Conservation (phyloP, 345 rosid species). For the Sisymbrium altissimum region DNA sequence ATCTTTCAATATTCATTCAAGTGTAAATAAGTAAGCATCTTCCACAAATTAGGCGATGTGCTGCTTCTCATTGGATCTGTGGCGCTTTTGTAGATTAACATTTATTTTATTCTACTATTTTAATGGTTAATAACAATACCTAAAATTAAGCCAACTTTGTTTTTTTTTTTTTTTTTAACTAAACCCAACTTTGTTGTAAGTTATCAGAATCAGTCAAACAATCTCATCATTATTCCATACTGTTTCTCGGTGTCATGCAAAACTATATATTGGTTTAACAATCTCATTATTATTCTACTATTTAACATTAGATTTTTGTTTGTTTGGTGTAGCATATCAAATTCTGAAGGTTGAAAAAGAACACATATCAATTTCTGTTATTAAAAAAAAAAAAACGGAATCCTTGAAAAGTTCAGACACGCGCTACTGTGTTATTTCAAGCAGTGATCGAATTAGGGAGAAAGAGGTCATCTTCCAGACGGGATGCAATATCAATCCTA, state of each 20-base stretch:
- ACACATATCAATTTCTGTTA: not conserved
- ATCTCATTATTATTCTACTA: not conserved
- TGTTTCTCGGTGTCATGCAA: too few species aligned
- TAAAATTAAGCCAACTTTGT: not conserved
- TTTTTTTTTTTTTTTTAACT: too few species aligned
- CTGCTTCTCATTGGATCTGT: constrained; percentile 10
- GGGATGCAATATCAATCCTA: not conserved
- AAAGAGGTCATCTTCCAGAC: not conserved
- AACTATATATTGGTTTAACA: too few species aligned
- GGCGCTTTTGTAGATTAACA: not conserved
- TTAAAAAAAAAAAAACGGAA: too few species aligned
- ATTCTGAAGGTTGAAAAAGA: not conserved
- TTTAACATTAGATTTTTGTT: not conserved
- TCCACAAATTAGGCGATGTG: constrained; percentile 17
- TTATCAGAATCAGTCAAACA: not conserved
- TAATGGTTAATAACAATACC: not conserved
- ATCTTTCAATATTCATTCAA: constrained; percentile 22
- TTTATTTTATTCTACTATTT: not conserved
- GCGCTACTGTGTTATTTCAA: too few species aligned
- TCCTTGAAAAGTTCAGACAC: not conserved
- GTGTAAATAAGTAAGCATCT: constrained; percentile 5
- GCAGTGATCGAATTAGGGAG: not conserved
- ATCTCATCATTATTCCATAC: not conserved
- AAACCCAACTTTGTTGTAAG: too few species aligned
- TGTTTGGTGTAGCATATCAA: not conserved